Conservation (phyloP, 2,329 filamentous ascomycete species). For the Alternaria rosae region DNA sequence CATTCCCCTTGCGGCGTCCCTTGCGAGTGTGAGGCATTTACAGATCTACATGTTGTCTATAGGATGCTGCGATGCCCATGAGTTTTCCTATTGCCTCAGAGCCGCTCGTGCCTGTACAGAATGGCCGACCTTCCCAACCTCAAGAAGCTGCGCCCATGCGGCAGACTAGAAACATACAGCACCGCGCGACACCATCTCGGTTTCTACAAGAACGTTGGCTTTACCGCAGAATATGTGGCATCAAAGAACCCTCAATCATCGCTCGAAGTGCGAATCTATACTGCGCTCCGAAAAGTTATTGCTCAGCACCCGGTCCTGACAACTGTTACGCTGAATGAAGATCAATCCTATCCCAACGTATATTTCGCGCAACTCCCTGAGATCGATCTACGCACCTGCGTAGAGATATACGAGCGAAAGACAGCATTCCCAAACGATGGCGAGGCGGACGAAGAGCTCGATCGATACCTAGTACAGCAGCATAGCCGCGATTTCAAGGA, state of each 20-base stretch:
- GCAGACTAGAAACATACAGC: conserved; percentile 55
- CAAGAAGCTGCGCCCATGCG: conserved; percentile 29
- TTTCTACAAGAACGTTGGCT: conserved; percentile 56
- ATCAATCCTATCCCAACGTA: conserved; percentile 46
- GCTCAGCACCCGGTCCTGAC: conserved; percentile 54
- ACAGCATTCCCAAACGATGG: conserved; percentile 20
- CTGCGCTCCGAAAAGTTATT: conserved; percentile 48
- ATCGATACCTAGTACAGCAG: conserved; percentile 51
- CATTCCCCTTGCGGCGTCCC: background rate
- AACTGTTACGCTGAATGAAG: conserved; percentile 52
- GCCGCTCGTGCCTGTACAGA: background rate
- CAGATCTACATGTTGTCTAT: background rate
- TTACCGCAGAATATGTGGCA: conserved; percentile 44
- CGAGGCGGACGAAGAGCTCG: conserved; percentile 50
- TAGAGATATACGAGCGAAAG: conserved; percentile 43
- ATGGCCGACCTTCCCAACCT: conserved; percentile 12
- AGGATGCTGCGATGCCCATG: background rate
- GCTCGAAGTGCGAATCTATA: conserved; percentile 46
- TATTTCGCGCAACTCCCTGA: conserved; percentile 56
- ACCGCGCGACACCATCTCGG: conserved; percentile 53
- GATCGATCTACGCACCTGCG: conserved; percentile 51
- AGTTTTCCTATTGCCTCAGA: background rate
- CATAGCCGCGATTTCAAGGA: conserved; percentile 52
- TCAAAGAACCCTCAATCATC: background rate
- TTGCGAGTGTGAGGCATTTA: background rate